Conservation (phyloP, 768 basidiomycete genomes). For the Hirschioporus abietinus region DNA sequence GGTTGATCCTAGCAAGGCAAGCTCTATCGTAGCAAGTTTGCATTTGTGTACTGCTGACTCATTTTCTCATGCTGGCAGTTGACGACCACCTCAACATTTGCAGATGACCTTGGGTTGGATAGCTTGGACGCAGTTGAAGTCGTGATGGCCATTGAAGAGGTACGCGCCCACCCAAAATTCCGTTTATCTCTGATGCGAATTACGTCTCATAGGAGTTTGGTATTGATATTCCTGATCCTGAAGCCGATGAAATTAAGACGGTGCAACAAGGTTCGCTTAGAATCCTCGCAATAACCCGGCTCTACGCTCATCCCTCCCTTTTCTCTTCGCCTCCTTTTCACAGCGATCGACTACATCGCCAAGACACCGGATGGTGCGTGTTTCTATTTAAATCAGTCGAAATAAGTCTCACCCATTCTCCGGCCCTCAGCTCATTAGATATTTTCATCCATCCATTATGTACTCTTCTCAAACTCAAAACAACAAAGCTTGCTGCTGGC, state of each 20-base stretch:
- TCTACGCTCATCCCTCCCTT: slow-evolving; percentile 9
- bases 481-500: neutral
- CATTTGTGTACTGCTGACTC: slow-evolving; percentile 9
- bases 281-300: slow-evolving; percentile 14
- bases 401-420: neutral
- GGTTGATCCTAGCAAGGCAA: slow-evolving; percentile 69
- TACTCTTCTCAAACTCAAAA: neutral
- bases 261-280: slow-evolving; percentile 74
- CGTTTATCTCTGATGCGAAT: neutral
- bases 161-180: slow-evolving; percentile 20
- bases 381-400: slow-evolving; percentile 10
- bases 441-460: slow-evolving; percentile 25
- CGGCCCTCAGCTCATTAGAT: slow-evolving; percentile 41
- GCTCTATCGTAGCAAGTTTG: slow-evolving; percentile 18
- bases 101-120: slow-evolving; percentile 85
- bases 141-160: slow-evolving; percentile 98
- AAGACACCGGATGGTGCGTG: slow-evolving; percentile 83
- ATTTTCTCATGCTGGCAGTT: slow-evolving; percentile 41
- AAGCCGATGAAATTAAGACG: slow-evolving; percentile 91
- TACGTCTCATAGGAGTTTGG: slow-evolving; percentile 69
- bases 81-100: slow-evolving; percentile 57
- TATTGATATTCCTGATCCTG: slow-evolving; percentile 96
- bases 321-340: slow-evolving; percentile 11
- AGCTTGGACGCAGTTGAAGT: slow-evolving; percentile 97
- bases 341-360: slow-evolving; percentile 92